Evolutionary conservation across 2,329 filamentous ascomycete genomes (phyloP).

Genomic region (Tolypocladium tundrense): DNA sequence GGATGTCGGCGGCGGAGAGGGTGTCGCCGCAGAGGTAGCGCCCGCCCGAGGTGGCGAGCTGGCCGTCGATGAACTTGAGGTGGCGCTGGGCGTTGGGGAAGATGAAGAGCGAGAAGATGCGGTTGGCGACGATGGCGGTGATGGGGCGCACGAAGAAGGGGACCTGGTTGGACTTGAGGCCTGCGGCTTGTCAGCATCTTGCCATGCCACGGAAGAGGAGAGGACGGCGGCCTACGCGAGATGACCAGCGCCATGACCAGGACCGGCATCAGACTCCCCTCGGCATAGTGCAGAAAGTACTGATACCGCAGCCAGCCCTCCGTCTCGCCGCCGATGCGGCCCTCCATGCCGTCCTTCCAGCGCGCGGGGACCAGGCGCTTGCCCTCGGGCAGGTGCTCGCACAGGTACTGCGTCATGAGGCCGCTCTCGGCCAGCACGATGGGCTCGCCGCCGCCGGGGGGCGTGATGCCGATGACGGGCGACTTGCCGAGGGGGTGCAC

Average conservation of each 20-base stretch:
- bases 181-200: constrained; percentile 11
- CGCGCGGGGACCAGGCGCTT: constrained; percentile 38
- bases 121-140: constrained; percentile 32
- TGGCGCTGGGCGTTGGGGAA: constrained; percentile 38
- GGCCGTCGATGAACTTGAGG: constrained; percentile 38
- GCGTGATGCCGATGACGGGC: constrained; percentile 60
- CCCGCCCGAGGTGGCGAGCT: constrained; percentile 34
- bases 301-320: constrained; percentile 49
- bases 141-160: constrained; percentile 46
- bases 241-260: constrained; percentile 57
- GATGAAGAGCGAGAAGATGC: constrained; percentile 28
- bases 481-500: constrained; percentile 83
- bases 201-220: no score
- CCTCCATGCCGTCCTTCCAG: constrained; percentile 49
- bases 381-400: constrained; percentile 47
- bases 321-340: constrained; percentile 48
- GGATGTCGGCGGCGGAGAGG: constrained; percentile 42
- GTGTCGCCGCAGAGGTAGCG: constrained; percentile 37
- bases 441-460: constrained; percentile 29
- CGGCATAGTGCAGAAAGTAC: constrained; percentile 73
- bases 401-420: constrained; percentile 72
- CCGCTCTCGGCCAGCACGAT: constrained; percentile 71
- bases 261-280: constrained; percentile 72
- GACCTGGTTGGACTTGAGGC: constrained; percentile 32
- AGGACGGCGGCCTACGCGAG: constrained; percentile 17